Evolutionary conservation across 352 stramenopile species (phyloP), one percentile per base, ranked within the genome.

Genomic region (Globisporangium acanthophoron): DNA sequence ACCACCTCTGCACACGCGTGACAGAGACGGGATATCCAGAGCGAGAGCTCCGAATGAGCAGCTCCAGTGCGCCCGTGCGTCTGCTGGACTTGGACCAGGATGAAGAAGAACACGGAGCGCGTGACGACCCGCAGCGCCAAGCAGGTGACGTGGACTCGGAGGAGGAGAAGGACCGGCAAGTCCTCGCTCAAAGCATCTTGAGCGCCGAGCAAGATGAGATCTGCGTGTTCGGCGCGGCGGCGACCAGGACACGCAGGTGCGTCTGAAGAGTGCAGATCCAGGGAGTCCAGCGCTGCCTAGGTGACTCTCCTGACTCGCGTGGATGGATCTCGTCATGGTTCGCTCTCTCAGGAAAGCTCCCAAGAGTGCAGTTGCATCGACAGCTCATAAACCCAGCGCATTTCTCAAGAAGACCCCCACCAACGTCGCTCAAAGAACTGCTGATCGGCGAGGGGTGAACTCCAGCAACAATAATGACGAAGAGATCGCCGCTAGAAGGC

Each of bases 391-490:
- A 3, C 37, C 16, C 3, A 45, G 35, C 33, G 41, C 37, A 11
- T 13, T n/a, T 12, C 3, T 41, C 35, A 64, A 53, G 37, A 59
- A 45, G 15, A 55, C 24, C 13, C 8, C 33, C 5, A 58, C 18
- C 31, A 13, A 13, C 27, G 11, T 40, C 49, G 44, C 0, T 0
- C 51, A 51, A 13, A 4, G 47, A 52, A 29, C 18, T 33, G 20
- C 24, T 3, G 43, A 54, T 16, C 51, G 50, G 24, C 52, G 51
- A 7, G 59, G 55, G n/a, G 60, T 43, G 2, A 64, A 41, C 47
- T 31, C 29, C 8, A 31, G 29, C 16, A 78, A 74, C 50, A 75
- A 74, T 39, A 65, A 64, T 20, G 58, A 71, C 35, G 70, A 73
- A 51, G 57, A 66, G 29, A 45, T 46, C 20, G 57, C 16, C 18